Percentiles rank a stretch among this genome's conserved stretches.
phyloP scores from a whole-genome alignment of 2,329 filamentous ascomycete genomes.

The Botrytis elliptica region DNA sequence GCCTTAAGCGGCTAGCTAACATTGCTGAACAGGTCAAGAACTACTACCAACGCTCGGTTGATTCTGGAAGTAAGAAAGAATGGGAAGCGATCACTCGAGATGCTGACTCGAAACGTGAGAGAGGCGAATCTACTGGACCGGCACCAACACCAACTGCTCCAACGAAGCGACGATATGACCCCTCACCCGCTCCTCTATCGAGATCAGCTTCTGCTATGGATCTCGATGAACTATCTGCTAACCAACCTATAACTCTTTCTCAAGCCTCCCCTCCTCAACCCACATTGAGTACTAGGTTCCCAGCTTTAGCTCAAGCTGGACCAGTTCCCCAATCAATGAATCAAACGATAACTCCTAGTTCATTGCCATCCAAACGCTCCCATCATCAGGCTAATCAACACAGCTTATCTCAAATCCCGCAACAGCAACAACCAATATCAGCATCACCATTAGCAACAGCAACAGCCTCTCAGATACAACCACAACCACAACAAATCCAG shows the following conservation, averaged over 20 bases:
- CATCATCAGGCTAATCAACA: constrained; percentile 33
- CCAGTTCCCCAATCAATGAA: constrained; percentile 33
- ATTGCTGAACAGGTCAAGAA: constrained; percentile 59
- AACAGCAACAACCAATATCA: constrained; percentile 24
- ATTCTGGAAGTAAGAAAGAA: constrained; percentile 53
- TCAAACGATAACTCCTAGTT: constrained; percentile 31
- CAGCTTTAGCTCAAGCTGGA: constrained; percentile 38
- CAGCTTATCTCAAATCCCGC: constrained; percentile 27
- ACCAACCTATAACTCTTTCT: constrained; percentile 27
- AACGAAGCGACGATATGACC: constrained; percentile 54
- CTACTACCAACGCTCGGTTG: constrained; percentile 63
- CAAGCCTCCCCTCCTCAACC: constrained; percentile 36
- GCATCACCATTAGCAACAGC: constrained; percentile 25
- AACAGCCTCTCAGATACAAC: constrained; percentile 20
- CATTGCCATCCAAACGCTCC: constrained; percentile 32
- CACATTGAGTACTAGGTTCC: constrained; percentile 33
- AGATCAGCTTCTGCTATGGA: constrained; percentile 50
- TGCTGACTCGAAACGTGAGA: constrained; percentile 54
- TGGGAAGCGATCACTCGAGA: constrained; percentile 61
- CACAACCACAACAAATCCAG: constrained; percentile 22
- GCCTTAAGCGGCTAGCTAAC: constrained; percentile 39
- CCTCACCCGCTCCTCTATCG: constrained; percentile 42
- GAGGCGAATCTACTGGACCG: constrained; percentile 59
- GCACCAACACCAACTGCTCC: constrained; percentile 56
- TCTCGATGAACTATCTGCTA: constrained; percentile 44